Evolutionary conservation across 2,329 filamentous ascomycete species (phyloP).

Genomic region (Myriosclerotinia duriaeana): DNA sequence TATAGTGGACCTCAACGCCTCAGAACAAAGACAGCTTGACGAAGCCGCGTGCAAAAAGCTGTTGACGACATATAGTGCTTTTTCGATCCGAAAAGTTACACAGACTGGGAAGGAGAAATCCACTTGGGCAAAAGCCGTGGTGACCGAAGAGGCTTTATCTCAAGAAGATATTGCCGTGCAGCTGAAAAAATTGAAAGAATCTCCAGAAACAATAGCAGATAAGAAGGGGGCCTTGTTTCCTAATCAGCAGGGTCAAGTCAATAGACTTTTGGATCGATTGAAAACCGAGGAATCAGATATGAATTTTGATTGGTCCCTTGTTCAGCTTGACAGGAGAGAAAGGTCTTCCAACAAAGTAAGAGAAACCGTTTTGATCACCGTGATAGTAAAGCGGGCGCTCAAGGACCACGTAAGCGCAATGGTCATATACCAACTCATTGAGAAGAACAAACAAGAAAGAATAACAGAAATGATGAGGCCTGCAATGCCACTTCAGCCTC

Average conservation of each 20-base stretch:
- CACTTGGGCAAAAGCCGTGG: constrained; percentile 37
- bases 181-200: constrained; percentile 36
- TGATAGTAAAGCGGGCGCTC: constrained; percentile 36
- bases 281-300: constrained; percentile 31
- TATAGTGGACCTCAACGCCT: constrained; percentile 5
- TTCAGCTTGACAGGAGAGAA: constrained; percentile 34
- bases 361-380: constrained; percentile 36
- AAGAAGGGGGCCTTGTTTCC: constrained; percentile 35
- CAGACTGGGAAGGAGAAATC: constrained; percentile 31
- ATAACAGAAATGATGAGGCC: constrained; percentile 24
- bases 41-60: constrained; percentile 16
- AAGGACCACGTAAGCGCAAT: constrained; percentile 28
- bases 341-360: constrained; percentile 25
- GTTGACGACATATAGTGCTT: constrained; percentile 30
- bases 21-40: constrained; percentile 4
- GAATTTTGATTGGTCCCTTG: constrained; percentile 38
- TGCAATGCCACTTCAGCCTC: constrained; percentile 23
- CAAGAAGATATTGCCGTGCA: constrained; percentile 36
- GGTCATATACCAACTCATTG: constrained; percentile 29
- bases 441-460: constrained; percentile 28
- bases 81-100: constrained; percentile 34
- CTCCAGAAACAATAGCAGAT: constrained; percentile 32
- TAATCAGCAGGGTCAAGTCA: constrained; percentile 37
- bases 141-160: constrained; percentile 33
- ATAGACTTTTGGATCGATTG: constrained; percentile 35